These are phyloP conservation scores for Solidago caesia DNA, from an alignment of 129 eudicot genomes.

Conservation along the genomic window DNA sequence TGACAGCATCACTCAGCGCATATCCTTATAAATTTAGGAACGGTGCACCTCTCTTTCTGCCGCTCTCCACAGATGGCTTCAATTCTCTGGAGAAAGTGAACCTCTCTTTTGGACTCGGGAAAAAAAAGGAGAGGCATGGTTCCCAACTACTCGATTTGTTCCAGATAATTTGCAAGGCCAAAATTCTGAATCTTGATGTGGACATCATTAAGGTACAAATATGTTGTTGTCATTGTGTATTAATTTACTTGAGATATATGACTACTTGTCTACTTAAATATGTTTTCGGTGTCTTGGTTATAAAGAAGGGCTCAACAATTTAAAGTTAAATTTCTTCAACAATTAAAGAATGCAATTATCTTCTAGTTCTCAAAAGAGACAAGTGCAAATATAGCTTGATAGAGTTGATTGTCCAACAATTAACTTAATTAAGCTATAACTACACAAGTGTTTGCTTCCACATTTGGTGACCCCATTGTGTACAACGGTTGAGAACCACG, in stretches of 20 bases:
- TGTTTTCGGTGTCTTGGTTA: neutral
- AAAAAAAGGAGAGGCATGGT: neutral
- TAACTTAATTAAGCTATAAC: too few relatives aligned
- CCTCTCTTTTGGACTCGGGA: neutral
- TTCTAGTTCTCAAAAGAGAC: too few relatives aligned
- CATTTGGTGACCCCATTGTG: too few relatives aligned
- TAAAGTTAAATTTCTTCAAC: too few relatives aligned
- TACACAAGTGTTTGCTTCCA: too few relatives aligned
- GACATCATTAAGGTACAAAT: constrained; percentile 18
- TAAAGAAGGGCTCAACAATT: neutral
- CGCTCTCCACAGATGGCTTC: neutral
- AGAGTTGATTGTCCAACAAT: too few relatives aligned
- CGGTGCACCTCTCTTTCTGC: neutral
- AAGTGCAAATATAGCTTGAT: too few relatives aligned
- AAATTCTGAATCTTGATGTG: constrained; percentile 11
- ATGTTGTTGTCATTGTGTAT: neutral
- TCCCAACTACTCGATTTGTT: constrained; percentile 7
- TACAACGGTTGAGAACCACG: too few relatives aligned
- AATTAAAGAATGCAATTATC: too few relatives aligned
- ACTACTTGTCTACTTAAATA: neutral
- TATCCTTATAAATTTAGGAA: too few relatives aligned
- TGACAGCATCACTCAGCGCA: constrained; percentile 6
- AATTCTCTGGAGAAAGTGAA: constrained; percentile 18
- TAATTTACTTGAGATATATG: neutral
- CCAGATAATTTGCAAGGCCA: neutral